Percentiles rank a stretch among this genome's conserved stretches.
phyloP scores from a whole-genome alignment of 441 rosid genomes.

The Iberis amara region DNA sequence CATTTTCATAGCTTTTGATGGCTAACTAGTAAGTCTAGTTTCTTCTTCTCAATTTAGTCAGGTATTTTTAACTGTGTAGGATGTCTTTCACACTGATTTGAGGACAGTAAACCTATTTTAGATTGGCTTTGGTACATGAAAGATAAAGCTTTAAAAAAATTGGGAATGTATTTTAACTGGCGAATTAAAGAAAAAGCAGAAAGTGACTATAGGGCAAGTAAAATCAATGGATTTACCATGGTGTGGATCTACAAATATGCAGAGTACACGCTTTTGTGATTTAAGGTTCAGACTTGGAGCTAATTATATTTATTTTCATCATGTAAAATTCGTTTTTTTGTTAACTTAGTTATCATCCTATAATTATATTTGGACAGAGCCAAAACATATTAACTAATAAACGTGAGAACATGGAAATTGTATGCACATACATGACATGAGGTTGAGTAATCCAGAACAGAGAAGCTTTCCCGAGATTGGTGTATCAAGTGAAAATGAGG shows the following conservation, averaged over 20 bases:
- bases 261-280: constrained; percentile 56
- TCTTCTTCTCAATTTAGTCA: constrained; percentile 11
- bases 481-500: constrained; percentile 43
- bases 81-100: constrained; percentile 69
- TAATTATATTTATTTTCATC: constrained; percentile 81
- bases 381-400: not conserved
- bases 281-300: constrained; percentile 76
- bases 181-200: constrained; percentile 53
- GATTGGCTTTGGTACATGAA: constrained; percentile 66
- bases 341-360: not conserved
- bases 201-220: constrained; percentile 39
- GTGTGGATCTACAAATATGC: constrained; percentile 56
- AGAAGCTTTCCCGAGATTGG: constrained; percentile 57
- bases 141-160: constrained; percentile 63
- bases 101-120: constrained; percentile 67
- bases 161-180: constrained; percentile 68
- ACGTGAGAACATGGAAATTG: constrained; percentile 60
- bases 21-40: not conserved
- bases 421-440: constrained; percentile 85
- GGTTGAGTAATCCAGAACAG: constrained; percentile 59
- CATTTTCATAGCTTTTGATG: not conserved
- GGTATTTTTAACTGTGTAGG: constrained; percentile 38
- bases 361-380: not conserved
- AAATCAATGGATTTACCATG: constrained; percentile 45
- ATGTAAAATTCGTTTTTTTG: constrained; percentile 37